These are phyloP conservation scores for Coemansia sp. DNA, from an alignment of 192 early-diverging fungal species.

Conservation along the genomic window DNA sequence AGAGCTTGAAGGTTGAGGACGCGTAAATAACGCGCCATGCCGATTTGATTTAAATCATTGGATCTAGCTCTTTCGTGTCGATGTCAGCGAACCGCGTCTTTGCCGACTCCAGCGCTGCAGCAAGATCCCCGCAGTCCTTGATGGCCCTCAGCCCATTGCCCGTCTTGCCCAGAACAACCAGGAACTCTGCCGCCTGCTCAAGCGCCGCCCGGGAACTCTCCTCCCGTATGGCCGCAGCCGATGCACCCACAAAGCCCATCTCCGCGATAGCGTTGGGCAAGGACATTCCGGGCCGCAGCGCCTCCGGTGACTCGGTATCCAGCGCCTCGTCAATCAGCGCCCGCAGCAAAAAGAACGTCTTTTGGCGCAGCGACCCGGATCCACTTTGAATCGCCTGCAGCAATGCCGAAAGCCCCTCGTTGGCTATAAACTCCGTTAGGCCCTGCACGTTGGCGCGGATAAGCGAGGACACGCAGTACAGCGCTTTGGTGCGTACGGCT, in stretches of 20 bases:
- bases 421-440: constrained; percentile 56
- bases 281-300: constrained; percentile 28
- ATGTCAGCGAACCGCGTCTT: constrained; percentile 8
- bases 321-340: constrained; percentile 62
- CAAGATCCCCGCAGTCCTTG: constrained; percentile 6
- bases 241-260: constrained; percentile 47
- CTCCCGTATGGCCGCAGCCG: constrained; percentile 50
- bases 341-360: constrained; percentile 63
- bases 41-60: neutral
- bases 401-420: constrained; percentile 48
- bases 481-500: constrained; percentile 62
- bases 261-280: constrained; percentile 47
- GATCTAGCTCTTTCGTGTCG: constrained; percentile 13
- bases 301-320: constrained; percentile 32
- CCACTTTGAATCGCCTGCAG: constrained; percentile 47
- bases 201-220: constrained; percentile 30
- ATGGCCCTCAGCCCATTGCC: constrained; percentile 18
- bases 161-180: constrained; percentile 22
- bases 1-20: too few species aligned
- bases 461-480: constrained; percentile 68
- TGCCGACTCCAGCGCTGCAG: constrained; percentile 5
- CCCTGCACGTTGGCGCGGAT: constrained; percentile 60
- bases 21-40: too few species aligned
- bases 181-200: constrained; percentile 34
- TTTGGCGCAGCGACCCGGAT: constrained; percentile 21